Evolutionary conservation across 306 rosid genomes (phyloP).

Genomic region (Quercus cerris): DNA sequence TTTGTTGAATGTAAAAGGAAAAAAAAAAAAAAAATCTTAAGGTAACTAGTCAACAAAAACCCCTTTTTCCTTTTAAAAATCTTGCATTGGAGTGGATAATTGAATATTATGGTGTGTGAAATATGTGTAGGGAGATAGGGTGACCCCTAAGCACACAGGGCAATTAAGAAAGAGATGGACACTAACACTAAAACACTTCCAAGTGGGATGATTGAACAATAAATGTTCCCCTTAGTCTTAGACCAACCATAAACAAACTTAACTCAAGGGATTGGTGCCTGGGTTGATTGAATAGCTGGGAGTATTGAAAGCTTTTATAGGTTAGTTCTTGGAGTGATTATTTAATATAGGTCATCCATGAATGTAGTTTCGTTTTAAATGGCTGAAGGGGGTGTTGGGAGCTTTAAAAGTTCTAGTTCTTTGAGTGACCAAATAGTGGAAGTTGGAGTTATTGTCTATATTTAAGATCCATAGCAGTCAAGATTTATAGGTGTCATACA

Average conservation of each 20-base stretch:
- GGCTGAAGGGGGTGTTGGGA: constrained; percentile 67
- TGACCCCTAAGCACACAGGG: no score
- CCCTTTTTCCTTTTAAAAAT: no score
- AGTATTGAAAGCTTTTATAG: constrained; percentile 47
- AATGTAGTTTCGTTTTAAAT: constrained; percentile 43
- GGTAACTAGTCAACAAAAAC: no score
- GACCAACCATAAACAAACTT: background rate
- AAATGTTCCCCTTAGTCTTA: constrained; percentile 7
- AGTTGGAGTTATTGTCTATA: constrained; percentile 68
- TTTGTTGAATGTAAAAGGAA: no score
- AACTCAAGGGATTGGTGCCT: constrained; percentile 23
- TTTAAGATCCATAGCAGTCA: constrained; percentile 31
- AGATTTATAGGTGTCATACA: background rate
- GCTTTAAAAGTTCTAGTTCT: constrained; percentile 51
- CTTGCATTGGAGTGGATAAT: no score
- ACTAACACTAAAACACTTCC: no score
- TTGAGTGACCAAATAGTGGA: constrained; percentile 55
- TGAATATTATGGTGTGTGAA: no score
- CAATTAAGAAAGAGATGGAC: no score
- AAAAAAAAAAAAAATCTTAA: no score
- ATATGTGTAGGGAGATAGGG: no score
- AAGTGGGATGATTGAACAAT: constrained; percentile 1
- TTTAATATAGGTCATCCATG: constrained; percentile 33
- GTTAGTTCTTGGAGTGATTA: constrained; percentile 28
- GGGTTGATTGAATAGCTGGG: constrained; percentile 36